Evolutionary conservation across 2,329 filamentous ascomycete genomes (phyloP).

Genomic region (Chaetomiaceae sp.): DNA sequence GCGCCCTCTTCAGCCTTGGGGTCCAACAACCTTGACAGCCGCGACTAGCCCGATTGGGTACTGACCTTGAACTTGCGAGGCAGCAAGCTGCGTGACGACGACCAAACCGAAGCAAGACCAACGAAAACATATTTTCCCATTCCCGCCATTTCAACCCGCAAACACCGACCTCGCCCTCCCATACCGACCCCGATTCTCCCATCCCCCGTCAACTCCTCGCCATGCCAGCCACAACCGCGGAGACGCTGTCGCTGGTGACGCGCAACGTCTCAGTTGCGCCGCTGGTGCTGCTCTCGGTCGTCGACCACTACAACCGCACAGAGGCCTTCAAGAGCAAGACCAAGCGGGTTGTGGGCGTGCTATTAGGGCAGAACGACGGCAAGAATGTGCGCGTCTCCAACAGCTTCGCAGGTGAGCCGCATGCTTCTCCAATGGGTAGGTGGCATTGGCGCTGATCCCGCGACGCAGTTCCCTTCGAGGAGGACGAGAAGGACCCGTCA

Average conservation of each 20-base stretch:
- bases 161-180: background rate
- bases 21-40: slow-evolving; percentile 8
- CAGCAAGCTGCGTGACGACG: slow-evolving; percentile 29
- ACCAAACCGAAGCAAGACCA: slow-evolving; percentile 12
- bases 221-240: slow-evolving; percentile 96
- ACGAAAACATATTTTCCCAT: slow-evolving; percentile 8
- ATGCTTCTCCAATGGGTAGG: background rate
- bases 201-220: slow-evolving; percentile 13
- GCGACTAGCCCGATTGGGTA: slow-evolving; percentile 25
- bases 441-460: slow-evolving; percentile 13
- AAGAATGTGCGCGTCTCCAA: slow-evolving; percentile 96
- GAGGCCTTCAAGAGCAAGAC: slow-evolving; percentile 79
- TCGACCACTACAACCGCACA: slow-evolving; percentile 96
- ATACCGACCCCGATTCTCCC: background rate
- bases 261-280: slow-evolving; percentile 96
- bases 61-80: slow-evolving; percentile 25
- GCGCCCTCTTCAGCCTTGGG: slow-evolving; percentile 13
- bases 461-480: slow-evolving; percentile 83
- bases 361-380: slow-evolving; percentile 93
- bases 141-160: slow-evolving; percentile 3
- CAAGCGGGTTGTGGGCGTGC: slow-evolving; percentile 86
- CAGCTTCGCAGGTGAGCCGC: slow-evolving; percentile 80
- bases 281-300: slow-evolving; percentile 92
- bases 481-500: slow-evolving; percentile 96
- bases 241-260: slow-evolving; percentile 90